Evolutionary conservation across 2,329 filamentous ascomycete species (phyloP).

Genomic region (Diaporthe ampelina): DNA sequence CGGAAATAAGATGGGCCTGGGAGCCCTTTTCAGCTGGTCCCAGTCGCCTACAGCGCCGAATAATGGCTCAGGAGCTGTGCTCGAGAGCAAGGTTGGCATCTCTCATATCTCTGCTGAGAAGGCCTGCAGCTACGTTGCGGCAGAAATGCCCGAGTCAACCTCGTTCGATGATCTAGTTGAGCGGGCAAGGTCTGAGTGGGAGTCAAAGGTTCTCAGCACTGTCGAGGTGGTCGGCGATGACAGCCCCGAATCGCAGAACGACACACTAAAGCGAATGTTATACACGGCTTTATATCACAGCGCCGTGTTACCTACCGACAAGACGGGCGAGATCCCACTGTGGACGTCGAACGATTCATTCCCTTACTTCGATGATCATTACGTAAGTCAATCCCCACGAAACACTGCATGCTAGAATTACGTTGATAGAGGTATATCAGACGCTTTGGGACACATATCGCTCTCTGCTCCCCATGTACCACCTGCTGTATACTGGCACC

Average conservation of each 20-base stretch:
- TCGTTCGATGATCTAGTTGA: slow-evolving; percentile 32
- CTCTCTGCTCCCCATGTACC: slow-evolving; percentile 52
- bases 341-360: slow-evolving; percentile 57
- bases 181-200: slow-evolving; percentile 31
- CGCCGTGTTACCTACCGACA: slow-evolving; percentile 67
- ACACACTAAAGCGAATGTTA: slow-evolving; percentile 50
- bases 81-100: slow-evolving; percentile 28
- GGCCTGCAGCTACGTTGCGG: slow-evolving; percentile 29
- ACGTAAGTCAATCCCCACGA: slow-evolving; percentile 20
- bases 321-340: slow-evolving; percentile 66
- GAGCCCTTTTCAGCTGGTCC: slow-evolving; percentile 33
- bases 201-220: slow-evolving; percentile 31
- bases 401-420: neutral
- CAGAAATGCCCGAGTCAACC: slow-evolving; percentile 23
- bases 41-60: neutral
- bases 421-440: neutral
- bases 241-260: slow-evolving; percentile 21
- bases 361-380: slow-evolving; percentile 54
- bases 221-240: slow-evolving; percentile 28
- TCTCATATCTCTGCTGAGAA: slow-evolving; percentile 30
- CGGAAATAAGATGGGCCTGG: slow-evolving; percentile 34
- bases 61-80: slow-evolving; percentile 16
- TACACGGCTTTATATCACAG: slow-evolving; percentile 69
- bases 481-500: slow-evolving; percentile 63
- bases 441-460: slow-evolving; percentile 51